Percentiles rank a stretch among this genome's conserved stretches.
Evolutionary conservation across 495 filamentous ascomycete genomes (phyloP).

Genomic region (Penicillium robsamsonii): DNA sequence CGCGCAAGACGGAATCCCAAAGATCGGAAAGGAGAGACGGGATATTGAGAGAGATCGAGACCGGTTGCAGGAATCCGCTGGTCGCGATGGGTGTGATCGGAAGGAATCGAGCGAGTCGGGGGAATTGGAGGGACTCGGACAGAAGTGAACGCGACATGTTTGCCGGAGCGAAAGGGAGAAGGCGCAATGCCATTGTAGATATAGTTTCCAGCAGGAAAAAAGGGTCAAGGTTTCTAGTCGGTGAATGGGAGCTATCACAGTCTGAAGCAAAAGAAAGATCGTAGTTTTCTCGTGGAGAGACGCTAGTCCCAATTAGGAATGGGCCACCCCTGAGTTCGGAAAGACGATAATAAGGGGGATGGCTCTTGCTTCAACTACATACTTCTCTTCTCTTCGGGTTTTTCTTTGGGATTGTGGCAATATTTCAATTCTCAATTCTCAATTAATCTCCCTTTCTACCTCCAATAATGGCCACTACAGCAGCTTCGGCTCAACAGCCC

Average conservation of each 20-base stretch:
- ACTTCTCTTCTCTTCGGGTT: slow-evolving; percentile 13
- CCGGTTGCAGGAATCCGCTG: slow-evolving; percentile 21
- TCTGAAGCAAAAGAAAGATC: slow-evolving; percentile 14
- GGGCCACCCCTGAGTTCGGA: slow-evolving; percentile 42
- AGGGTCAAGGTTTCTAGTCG: neutral
- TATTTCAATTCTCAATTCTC: slow-evolving; percentile 21
- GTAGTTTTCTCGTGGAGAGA: slow-evolving; percentile 28
- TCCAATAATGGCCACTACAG: slow-evolving; percentile 50
- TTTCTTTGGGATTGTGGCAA: slow-evolving; percentile 18
- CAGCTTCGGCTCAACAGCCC: slow-evolving; percentile 46
- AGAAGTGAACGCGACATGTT: slow-evolving; percentile 8
- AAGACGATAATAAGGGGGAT: slow-evolving; percentile 41
- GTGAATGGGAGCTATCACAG: slow-evolving; percentile 10
- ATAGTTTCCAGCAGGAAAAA: neutral
- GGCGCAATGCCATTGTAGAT: slow-evolving; percentile 22
- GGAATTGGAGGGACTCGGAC: slow-evolving; percentile 11
- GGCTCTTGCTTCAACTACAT: slow-evolving; percentile 4
- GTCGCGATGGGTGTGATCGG: slow-evolving; percentile 12
- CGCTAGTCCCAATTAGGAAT: slow-evolving; percentile 36
- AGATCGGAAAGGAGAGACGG: slow-evolving; percentile 67
- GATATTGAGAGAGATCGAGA: slow-evolving; percentile 42
- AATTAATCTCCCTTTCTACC: slow-evolving; percentile 4
- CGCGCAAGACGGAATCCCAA: slow-evolving; percentile 88
- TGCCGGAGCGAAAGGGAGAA: slow-evolving; percentile 18
- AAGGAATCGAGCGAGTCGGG: slow-evolving; percentile 16